Evolutionary conservation across 2,329 filamentous ascomycete genomes (phyloP), one percentile per base, ranked within the genome.

Genomic region (Mariannaea sp.): DNA sequence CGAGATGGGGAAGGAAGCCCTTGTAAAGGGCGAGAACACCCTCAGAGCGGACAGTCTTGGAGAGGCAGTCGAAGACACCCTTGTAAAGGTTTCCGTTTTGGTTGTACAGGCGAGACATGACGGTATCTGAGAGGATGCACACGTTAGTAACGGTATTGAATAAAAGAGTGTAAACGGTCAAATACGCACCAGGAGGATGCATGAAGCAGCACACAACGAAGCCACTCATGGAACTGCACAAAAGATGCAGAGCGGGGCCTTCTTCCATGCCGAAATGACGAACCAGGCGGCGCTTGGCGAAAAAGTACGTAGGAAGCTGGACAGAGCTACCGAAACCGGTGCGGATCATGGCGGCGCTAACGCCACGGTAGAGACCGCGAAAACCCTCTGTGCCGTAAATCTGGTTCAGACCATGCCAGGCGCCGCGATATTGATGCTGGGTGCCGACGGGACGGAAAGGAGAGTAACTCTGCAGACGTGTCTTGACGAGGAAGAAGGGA

Each of bases 61-160:
- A 84, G 55, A 97, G 75, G 71, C 94, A 99, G 75, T 99, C 94
- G 59, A 96, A 89, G 4, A 95, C 90, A 53, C 92, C 89, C 63
- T 83, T 87, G 79, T 99, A 99, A n/a, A 99, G 81, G 70, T 97
- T 96, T 46, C 94, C 94, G 57, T 92, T 96, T 73, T 99, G 94
- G 78, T 99, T 99, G 80, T 99, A 99, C 80, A 99, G 87, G 58
- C 94, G 88, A 57, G 91, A 94, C 94, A 99, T 99, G 75, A 99
- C 90, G 5, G 94, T 99, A 72, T 99, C 94, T 83, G 56, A 7
- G 29, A 20, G 64, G 45, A 16, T 7, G 8, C 27, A 20, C n/a
- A 19, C 20, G 58, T 40, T 46, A 35, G 47, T 6, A 27, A 22
- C 7, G n/a, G 4, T 39, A 33, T 10, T 7, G 7, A 22, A 14